Percentiles rank a stretch among this genome's conserved stretches.
These are phyloP conservation scores for Volvox carteri DNA, from an alignment of 163 green algal genomes.

Conservation along the genomic window DNA sequence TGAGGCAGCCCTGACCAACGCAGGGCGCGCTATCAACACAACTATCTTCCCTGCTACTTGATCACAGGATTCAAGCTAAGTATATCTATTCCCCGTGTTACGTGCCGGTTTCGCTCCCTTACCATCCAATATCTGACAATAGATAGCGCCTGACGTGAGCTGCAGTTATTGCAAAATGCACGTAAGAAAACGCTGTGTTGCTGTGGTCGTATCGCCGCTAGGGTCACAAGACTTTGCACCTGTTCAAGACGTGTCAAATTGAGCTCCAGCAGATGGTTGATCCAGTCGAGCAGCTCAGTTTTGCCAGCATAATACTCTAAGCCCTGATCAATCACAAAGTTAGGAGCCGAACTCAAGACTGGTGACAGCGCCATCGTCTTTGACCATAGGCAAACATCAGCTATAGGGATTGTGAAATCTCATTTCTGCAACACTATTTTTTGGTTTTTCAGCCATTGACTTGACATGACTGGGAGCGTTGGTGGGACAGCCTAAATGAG, in stretches of 20 bases:
- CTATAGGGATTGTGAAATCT: not conserved
- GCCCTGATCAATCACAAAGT: constrained; percentile 48
- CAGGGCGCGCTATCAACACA: not conserved
- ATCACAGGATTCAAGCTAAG: not conserved
- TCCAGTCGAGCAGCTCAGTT: constrained; percentile 69
- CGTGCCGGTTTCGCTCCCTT: constrained; percentile 41
- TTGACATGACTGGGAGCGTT: too few relatives aligned
- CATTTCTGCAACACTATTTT: not conserved
- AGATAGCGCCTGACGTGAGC: constrained; percentile 71
- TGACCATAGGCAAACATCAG: constrained; percentile 9
- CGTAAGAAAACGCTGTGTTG: too few relatives aligned
- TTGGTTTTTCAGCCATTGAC: too few relatives aligned
- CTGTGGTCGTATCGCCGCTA: too few relatives aligned
- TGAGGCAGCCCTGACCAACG: not conserved
- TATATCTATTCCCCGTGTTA: not conserved
- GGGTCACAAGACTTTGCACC: too few relatives aligned
- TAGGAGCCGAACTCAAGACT: not conserved
- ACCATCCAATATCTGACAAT: constrained; percentile 72
- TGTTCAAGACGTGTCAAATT: constrained; percentile 64
- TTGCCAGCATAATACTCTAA: constrained; percentile 65
- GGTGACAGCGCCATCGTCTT: constrained; percentile 11
- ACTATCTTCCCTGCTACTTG: not conserved
- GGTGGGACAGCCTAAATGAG: too few relatives aligned
- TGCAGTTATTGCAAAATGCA: constrained; percentile 21
- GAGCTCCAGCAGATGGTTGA: constrained; percentile 67